Evolutionary conservation across 2,329 filamentous ascomycete species (phyloP).

Genomic region (Graphilbum fragrans): DNA sequence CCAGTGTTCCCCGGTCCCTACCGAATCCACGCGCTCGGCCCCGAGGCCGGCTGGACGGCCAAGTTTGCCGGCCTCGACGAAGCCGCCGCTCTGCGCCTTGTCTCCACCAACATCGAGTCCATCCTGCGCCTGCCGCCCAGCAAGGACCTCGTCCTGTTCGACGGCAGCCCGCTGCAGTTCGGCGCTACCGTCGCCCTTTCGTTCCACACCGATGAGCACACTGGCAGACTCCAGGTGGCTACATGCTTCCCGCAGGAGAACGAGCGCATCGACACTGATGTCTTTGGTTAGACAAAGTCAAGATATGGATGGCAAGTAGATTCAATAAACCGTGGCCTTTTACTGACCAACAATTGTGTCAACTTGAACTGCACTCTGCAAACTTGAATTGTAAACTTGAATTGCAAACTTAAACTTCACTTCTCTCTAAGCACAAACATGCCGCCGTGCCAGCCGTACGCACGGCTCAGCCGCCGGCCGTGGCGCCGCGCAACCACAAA

Average conservation of each 20-base stretch:
- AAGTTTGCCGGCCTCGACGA: conserved; percentile 25
- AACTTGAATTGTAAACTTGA: too few relatives aligned
- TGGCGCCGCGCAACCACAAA: conserved; percentile 30
- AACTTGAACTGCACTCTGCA: too few relatives aligned
- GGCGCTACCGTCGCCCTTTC: conserved; percentile 22
- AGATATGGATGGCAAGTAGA: too few relatives aligned
- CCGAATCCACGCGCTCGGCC: conserved; percentile 24
- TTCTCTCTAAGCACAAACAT: conserved; percentile 25
- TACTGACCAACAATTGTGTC: too few relatives aligned
- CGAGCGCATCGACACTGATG: neutral
- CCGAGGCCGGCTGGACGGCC: conserved; percentile 26
- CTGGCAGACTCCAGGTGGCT: conserved; percentile 14
- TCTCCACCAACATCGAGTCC: conserved; percentile 27
- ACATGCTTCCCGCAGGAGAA: conserved; percentile 20
- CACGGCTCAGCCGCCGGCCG: conserved; percentile 34
- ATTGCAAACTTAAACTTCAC: too few relatives aligned
- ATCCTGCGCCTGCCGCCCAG: conserved; percentile 23
- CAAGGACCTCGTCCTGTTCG: conserved; percentile 28
- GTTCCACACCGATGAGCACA: conserved; percentile 18
- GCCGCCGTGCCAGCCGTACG: conserved; percentile 35
- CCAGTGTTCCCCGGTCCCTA: conserved; percentile 9
- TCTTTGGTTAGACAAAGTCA: too few relatives aligned
- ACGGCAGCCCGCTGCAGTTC: conserved; percentile 27
- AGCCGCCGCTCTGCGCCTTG: conserved; percentile 22
- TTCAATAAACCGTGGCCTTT: too few relatives aligned